These are phyloP conservation scores for Atkinsonella hypoxylon DNA, from an alignment of 2,329 filamentous ascomycete genomes.

Conservation along the genomic window DNA sequence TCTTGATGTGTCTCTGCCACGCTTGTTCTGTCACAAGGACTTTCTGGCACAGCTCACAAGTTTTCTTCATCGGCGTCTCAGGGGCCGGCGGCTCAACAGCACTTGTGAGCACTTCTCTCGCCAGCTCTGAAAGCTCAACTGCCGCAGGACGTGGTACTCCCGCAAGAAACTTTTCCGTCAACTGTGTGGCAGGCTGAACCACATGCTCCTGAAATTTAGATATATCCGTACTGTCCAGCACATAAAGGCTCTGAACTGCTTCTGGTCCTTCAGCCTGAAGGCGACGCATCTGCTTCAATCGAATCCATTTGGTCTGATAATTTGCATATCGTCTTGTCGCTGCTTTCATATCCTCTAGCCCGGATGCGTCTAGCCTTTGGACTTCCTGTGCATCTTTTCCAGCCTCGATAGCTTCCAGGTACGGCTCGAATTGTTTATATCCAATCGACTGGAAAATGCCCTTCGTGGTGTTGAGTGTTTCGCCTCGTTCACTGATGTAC, in stretches of 20 bases:
- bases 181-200: constrained; percentile 45
- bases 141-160: constrained; percentile 42
- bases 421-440: constrained; percentile 79
- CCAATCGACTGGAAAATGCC: constrained; percentile 97
- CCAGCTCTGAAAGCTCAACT: constrained; percentile 32
- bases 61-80: constrained; percentile 42
- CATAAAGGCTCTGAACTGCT: constrained; percentile 50
- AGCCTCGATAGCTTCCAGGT: constrained; percentile 38
- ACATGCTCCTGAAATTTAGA: constrained; percentile 51
- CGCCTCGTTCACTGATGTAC: constrained; percentile 28
- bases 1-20: constrained; percentile 28
- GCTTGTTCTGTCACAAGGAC: constrained; percentile 44
- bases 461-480: constrained; percentile 54
- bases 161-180: constrained; percentile 53
- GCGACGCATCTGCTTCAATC: constrained; percentile 64
- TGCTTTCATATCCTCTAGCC: constrained; percentile 64
- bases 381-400: constrained; percentile 26
- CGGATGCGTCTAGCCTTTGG: constrained; percentile 41
- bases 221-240: constrained; percentile 70
- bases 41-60: constrained; percentile 63
- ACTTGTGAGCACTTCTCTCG: constrained; percentile 42
- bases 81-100: constrained; percentile 32
- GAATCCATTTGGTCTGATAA: constrained; percentile 77
- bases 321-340: constrained; percentile 82
- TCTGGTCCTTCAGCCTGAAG: constrained; percentile 42